Conservation (phyloP, 257 asterid species). For the Plantago ovata region DNA sequence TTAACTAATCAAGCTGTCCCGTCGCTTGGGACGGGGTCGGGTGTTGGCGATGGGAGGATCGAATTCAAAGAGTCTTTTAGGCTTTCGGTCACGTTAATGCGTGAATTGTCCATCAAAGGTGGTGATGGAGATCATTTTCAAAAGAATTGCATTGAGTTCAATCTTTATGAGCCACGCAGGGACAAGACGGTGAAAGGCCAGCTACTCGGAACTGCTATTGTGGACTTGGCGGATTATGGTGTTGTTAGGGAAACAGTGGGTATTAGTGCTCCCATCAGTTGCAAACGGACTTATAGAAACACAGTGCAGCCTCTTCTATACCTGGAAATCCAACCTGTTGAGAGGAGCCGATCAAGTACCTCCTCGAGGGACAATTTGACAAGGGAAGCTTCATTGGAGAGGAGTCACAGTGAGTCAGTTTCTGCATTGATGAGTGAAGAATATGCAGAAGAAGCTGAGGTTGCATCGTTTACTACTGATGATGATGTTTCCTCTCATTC, state of each 20-base stretch:
- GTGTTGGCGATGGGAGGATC: constrained; percentile 63
- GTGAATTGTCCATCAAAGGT: constrained; percentile 47
- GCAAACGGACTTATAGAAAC: constrained; percentile 70
- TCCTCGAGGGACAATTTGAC: constrained; percentile 42
- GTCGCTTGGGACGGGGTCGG: constrained; percentile 43
- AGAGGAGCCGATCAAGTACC: constrained; percentile 35
- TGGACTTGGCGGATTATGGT: constrained; percentile 73
- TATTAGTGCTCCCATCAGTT: constrained; percentile 49
- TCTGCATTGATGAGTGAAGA: constrained; percentile 68
- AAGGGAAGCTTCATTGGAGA: constrained; percentile 52
- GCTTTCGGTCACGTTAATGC: constrained; percentile 47
- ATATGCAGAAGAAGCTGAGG: constrained; percentile 73
- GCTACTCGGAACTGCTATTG: constrained; percentile 65
- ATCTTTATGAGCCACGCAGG: constrained; percentile 66
- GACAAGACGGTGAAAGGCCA: constrained; percentile 65
- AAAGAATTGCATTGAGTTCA: constrained; percentile 64
- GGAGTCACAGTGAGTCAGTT: constrained; percentile 44
- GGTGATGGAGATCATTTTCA: constrained; percentile 44
- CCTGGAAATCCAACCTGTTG: constrained; percentile 52
- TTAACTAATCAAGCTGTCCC: constrained; percentile 62
- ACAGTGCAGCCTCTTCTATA: constrained; percentile 61
- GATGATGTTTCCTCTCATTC: constrained; percentile 80
- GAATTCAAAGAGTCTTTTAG: constrained; percentile 67
- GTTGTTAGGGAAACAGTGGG: constrained; percentile 42
- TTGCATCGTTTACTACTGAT: constrained; percentile 52